Conservation (phyloP, 768 basidiomycete species). For the Suillus weaverae region DNA sequence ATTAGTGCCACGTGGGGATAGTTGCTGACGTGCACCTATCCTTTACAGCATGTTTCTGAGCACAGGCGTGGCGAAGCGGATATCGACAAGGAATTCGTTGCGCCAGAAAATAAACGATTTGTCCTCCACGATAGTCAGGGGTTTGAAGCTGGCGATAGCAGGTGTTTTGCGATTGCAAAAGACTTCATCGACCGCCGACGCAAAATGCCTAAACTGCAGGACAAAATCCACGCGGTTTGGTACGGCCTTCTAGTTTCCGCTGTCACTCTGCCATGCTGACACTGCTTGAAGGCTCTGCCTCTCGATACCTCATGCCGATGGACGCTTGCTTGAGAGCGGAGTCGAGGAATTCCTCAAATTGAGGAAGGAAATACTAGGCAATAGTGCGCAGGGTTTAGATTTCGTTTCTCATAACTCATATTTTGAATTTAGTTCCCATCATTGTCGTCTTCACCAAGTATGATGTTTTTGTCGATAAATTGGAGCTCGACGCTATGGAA, state of each 20-base stretch:
- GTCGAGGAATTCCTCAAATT: constrained; percentile 2
- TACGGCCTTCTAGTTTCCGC: neutral
- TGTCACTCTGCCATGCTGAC: neutral
- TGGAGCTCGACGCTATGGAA: constrained; percentile 4
- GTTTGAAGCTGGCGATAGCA: constrained; percentile 13
- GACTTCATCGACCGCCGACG: constrained; percentile 14
- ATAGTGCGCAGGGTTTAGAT: neutral
- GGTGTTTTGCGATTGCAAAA: constrained; percentile 4
- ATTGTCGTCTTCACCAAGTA: constrained; percentile 11
- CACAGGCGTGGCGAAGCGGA: constrained; percentile 11
- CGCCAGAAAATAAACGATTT: constrained; percentile 14
- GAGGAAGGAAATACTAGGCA: constrained; percentile 3
- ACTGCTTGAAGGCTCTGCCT: constrained; percentile 5
- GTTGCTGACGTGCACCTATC: neutral
- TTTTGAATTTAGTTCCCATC: constrained; percentile 3
- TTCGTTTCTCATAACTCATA: neutral
- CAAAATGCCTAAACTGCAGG: constrained; percentile 11
- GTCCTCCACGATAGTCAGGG: constrained; percentile 20
- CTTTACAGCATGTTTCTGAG: constrained; percentile 4
- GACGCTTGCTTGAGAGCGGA: constrained; percentile 8
- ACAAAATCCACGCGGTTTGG: constrained; percentile 18
- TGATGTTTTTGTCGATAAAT: neutral
- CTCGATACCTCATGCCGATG: constrained; percentile 7
- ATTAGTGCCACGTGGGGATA: neutral
- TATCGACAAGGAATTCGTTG: constrained; percentile 15